Evolutionary conservation across 495 filamentous ascomycete genomes (phyloP), one percentile per base, ranked within the genome.

Genomic region (Aspergillus taichungensis): DNA sequence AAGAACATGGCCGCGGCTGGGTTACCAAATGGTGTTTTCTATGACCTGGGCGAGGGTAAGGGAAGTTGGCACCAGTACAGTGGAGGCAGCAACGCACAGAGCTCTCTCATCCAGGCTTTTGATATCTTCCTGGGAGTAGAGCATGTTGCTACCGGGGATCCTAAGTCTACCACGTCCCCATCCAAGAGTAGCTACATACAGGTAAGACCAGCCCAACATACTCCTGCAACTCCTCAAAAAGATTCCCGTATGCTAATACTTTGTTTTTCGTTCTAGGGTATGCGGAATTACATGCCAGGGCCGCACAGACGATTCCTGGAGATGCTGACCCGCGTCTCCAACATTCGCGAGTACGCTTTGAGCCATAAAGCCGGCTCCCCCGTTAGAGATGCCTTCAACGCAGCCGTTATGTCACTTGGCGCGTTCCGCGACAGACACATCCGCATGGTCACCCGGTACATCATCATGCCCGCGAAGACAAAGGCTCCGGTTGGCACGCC

Each of bases 1-100:
- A 94, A 94, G 73, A 95, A 95, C 55, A 98, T 98, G 92, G 79
- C 74, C 14, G 80, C 83, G n/a, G 91, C 90, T 1, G 92, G 92
- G 0, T 66, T 98, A 28, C 88, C 94, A 0, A 74, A 79, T 52
- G 92, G 92, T 1, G 83, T 98, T 13, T 76, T 87, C 30, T 96
- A 95, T 57, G 88, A 95, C 50, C 71, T 85, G 36, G 86, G 85
- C n/a, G 69, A 73, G 2, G 80, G 84, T 10, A 64, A 70, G 9
- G 80, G 80, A 7, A 62, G 73, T 1, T 95, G 85, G 68, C 75
- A 80, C 42, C 82, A 92, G 53, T 84, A 85, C 53, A 79, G 84
- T 34, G 92, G 92, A 24, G 92, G 92, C 0, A 94, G 87, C 58
- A 97, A 97, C 60, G 91, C 88, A 0, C 92, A 98, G 61, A 91